These are phyloP conservation scores for Colletotrichum tanaceti DNA, from an alignment of 2,329 filamentous ascomycete species.

Conservation along the genomic window DNA sequence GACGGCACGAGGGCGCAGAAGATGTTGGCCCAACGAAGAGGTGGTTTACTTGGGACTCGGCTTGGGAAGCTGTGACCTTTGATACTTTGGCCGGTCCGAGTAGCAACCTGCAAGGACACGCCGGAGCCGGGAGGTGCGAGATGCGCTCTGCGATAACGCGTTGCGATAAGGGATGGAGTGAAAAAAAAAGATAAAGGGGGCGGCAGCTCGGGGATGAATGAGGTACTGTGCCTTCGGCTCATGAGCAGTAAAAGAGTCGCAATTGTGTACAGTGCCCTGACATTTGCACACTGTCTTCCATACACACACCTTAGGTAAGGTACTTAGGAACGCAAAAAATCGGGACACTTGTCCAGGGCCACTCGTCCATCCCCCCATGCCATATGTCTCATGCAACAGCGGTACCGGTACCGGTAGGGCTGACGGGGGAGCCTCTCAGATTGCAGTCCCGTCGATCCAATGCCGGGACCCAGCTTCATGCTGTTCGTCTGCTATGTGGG, in stretches of 20 bases:
- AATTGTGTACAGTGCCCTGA: no score
- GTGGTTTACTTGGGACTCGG: background rate
- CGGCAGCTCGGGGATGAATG: background rate
- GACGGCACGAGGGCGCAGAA: no score
- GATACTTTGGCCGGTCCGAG: no score
- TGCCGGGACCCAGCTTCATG: constrained; percentile 1
- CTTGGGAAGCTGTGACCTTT: background rate
- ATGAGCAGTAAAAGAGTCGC: no score
- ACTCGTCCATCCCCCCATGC: background rate
- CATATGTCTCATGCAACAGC: constrained; percentile 15
- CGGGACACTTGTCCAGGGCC: constrained; percentile 22
- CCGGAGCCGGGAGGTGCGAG: background rate
- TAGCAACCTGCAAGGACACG: no score
- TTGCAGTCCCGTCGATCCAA: constrained; percentile 10
- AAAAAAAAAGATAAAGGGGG: constrained; percentile 10
- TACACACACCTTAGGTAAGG: no score
- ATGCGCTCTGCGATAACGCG: constrained; percentile 26
- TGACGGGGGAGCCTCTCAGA: constrained; percentile 2
- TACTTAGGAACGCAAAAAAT: no score
- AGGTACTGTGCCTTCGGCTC: background rate
- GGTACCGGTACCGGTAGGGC: constrained; percentile 8
- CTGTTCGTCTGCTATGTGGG: background rate
- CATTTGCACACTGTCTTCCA: background rate
- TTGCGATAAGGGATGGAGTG: constrained; percentile 7
- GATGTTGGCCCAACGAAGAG: no score